Evolutionary conservation across 257 asterid genomes (phyloP), one percentile per base, ranked within the genome.

Genomic region (Ehretia macrophylla): DNA sequence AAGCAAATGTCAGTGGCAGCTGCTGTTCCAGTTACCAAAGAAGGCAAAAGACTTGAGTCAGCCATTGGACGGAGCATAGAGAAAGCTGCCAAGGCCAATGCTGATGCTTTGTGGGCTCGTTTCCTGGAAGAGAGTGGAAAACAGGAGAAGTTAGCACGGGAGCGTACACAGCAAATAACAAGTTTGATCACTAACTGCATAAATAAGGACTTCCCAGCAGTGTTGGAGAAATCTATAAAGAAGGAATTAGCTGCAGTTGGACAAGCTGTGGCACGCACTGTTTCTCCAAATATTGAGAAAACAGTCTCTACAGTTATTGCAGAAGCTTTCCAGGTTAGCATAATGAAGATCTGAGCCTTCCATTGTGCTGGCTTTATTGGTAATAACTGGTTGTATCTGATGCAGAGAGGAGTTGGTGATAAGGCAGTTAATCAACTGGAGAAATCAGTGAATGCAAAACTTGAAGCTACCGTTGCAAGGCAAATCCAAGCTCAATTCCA

Each of bases 321-420:
- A 8, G 99, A 93, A 62, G 70, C 86, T 69, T 86, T 88, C 84
- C 97, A 93, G 97, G 99, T 89, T 59, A 62, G 51, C 55, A 58
- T 72, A 58, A 17, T 18, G 32, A 11, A 60, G 67, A 37, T 71
- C 17, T 63, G 20, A 20, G 38, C 19, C 35, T 39, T 27, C 55
- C 32, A 45, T 56, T n/a, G 47, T 22, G 27, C 47, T 42, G 47
- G 27, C 17, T 10, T 9, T 52, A 12, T 21, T 59, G 14, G 67
- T 20, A 49, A 44, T 60, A 39, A 65, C 57, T 56, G 60, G 20
- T 67, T 60, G 63, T 49, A 58, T 51, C 14, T 80, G 68, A 69
- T 59, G 74, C 96, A 93, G 99, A 93, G 81, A 77, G 97, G 99
- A 59, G 92, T 93, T 20, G 89, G 90, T 63, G 99, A 93, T 66